Conservation (phyloP, 1,284 basidiomycete genomes). For the Trametes versicolor region DNA sequence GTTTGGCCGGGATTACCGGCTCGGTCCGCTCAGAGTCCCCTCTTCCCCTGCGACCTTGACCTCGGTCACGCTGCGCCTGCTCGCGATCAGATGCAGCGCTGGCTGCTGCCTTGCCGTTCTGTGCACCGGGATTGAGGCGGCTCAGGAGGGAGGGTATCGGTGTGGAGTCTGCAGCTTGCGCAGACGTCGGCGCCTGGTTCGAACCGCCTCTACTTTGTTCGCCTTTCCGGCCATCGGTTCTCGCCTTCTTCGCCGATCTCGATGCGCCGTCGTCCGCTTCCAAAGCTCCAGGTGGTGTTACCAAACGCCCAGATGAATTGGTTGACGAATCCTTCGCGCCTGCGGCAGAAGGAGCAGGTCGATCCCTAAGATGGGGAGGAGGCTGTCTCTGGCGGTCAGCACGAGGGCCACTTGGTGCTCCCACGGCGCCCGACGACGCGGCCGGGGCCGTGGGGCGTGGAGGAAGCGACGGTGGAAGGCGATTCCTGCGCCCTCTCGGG, state of each 20-base stretch:
- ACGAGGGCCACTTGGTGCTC: slow-evolving; percentile 17
- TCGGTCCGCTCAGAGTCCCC: slow-evolving; percentile 11
- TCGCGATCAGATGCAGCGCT: slow-evolving; percentile 13
- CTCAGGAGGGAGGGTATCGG: slow-evolving; percentile 53
- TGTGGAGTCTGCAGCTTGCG: slow-evolving; percentile 36
- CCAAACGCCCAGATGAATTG: background rate
- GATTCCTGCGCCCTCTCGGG: slow-evolving; percentile 9
- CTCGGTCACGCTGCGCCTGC: slow-evolving; percentile 14
- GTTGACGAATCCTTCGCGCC: background rate
- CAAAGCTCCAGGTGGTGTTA: background rate
- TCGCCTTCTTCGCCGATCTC: slow-evolving; percentile 48
- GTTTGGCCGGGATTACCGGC: slow-evolving; percentile 33
- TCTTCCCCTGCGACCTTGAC: slow-evolving; percentile 18
- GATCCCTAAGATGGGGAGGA: slow-evolving; percentile 24
- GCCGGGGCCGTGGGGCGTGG: slow-evolving; percentile 21
- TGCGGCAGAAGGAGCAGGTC: slow-evolving; percentile 6
- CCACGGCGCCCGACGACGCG: slow-evolving; percentile 15
- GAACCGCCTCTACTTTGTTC: background rate
- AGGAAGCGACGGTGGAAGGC: slow-evolving; percentile 22
- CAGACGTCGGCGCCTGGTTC: background rate
- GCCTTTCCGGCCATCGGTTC: slow-evolving; percentile 31
- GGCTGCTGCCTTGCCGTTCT: slow-evolving; percentile 15
- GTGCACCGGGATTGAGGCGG: slow-evolving; percentile 45
- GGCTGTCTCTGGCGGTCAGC: slow-evolving; percentile 25
- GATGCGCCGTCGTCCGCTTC: slow-evolving; percentile 32